These are phyloP conservation scores for Neoboletus magnificus DNA, from an alignment of 768 basidiomycete species.

Conservation along the genomic window DNA sequence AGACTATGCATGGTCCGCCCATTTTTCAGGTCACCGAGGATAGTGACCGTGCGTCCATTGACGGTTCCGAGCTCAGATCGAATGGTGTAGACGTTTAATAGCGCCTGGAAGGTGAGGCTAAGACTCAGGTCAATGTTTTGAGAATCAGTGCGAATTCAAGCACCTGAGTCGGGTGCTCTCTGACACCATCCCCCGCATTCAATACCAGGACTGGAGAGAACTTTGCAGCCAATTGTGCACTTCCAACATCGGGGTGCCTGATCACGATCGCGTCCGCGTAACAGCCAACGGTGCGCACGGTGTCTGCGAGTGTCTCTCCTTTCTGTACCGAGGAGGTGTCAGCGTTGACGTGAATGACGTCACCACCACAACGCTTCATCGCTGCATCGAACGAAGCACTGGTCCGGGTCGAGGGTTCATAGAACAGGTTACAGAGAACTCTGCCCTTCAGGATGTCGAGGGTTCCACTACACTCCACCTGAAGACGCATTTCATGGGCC, in stretches of 20 bases:
- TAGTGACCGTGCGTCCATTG: constrained; percentile 89
- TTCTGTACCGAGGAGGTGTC: constrained; percentile 88
- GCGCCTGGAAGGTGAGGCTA: constrained; percentile 45
- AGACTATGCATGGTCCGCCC: constrained; percentile 97
- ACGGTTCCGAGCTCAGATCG: constrained; percentile 97
- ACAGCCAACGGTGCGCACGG: constrained; percentile 89
- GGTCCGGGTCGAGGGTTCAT: constrained; percentile 95
- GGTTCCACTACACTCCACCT: constrained; percentile 87
- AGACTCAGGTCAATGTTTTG: background rate
- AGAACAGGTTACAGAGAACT: constrained; percentile 90
- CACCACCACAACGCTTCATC: constrained; percentile 97
- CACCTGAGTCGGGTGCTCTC: constrained; percentile 96
- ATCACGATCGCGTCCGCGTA: constrained; percentile 95
- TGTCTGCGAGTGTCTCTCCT: constrained; percentile 92
- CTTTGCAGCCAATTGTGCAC: constrained; percentile 93
- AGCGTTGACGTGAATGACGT: constrained; percentile 81
- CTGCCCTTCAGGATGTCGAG: constrained; percentile 89
- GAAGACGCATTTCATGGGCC: constrained; percentile 94
- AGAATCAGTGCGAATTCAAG: constrained; percentile 17
- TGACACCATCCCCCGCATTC: constrained; percentile 96
- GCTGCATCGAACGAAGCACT: constrained; percentile 96
- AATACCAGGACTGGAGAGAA: constrained; percentile 93
- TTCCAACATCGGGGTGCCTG: constrained; percentile 91
- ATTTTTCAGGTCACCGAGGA: constrained; percentile 96
- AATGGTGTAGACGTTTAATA: constrained; percentile 90